These are phyloP conservation scores for Mollisia scopiformis DNA, from an alignment of 2,329 filamentous ascomycete species.

Conservation along the genomic window DNA sequence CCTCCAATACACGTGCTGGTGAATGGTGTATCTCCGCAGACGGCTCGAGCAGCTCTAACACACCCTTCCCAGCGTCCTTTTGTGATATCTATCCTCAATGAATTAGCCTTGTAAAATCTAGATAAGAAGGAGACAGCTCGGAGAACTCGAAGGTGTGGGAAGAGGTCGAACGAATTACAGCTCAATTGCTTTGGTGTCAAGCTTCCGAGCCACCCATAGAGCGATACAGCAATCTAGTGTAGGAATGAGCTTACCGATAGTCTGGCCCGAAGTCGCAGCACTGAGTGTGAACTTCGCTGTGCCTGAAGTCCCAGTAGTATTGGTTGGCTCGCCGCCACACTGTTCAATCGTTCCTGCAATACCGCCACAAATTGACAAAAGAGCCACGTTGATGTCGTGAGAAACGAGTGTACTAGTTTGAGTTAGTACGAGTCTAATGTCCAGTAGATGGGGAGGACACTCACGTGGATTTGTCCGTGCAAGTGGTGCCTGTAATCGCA, in stretches of 20 bases:
- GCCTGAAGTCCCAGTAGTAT: conserved; percentile 49
- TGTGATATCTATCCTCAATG: conserved; percentile 53
- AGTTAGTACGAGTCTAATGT: background rate
- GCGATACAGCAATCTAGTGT: too few species aligned
- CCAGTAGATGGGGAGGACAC: conserved; percentile 1
- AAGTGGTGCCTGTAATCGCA: conserved; percentile 39
- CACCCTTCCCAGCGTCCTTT: conserved; percentile 58
- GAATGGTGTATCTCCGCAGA: conserved; percentile 27
- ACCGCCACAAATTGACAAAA: conserved; percentile 52
- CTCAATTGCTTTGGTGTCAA: too few species aligned
- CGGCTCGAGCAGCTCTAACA: conserved; percentile 49
- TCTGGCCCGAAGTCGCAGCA: conserved; percentile 40
- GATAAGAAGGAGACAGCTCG: too few species aligned
- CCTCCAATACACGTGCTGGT: conserved; percentile 32
- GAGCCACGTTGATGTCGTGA: conserved; percentile 52
- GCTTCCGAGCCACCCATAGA: too few species aligned
- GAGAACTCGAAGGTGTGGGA: too few species aligned
- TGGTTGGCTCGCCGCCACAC: conserved; percentile 48
- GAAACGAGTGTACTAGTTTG: conserved; percentile 16
- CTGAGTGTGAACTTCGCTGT: conserved; percentile 52
- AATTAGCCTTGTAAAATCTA: too few species aligned
- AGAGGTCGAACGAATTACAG: too few species aligned
- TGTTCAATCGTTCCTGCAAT: conserved; percentile 49
- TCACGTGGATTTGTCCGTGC: conserved; percentile 36
- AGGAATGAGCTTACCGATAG: too few species aligned